A percentile compares a stretch with the other conserved stretches of the same genome.
phyloP scores from a whole-genome alignment of 345 rosid species.

The Salix purpurea region DNA sequence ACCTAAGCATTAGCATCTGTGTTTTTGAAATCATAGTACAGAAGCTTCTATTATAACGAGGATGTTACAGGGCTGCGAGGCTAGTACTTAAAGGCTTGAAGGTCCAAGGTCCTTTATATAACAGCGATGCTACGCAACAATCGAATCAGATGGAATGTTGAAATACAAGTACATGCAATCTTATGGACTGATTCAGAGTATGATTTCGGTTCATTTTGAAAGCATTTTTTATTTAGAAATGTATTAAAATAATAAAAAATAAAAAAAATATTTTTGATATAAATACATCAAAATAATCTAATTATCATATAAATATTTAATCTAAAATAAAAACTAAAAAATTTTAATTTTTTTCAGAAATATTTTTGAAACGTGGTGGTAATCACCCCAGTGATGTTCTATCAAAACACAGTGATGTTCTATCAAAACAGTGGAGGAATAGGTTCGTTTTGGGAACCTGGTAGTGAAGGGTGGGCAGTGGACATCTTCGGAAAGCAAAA shows the following conservation, averaged over 20 bases:
- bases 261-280: too few relatives aligned
- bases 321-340: too few relatives aligned
- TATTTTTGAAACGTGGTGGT: too few relatives aligned
- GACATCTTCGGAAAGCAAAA: background rate
- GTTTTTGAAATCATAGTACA: conserved; percentile 4
- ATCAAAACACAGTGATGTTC: background rate
- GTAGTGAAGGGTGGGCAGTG: background rate
- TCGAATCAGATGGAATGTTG: background rate
- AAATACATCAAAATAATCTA: too few relatives aligned
- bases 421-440: background rate
- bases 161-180: background rate
- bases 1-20: conserved; percentile 10
- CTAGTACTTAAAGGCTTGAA: background rate
- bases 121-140: background rate
- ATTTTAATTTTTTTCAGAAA: too few relatives aligned
- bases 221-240: too few relatives aligned
- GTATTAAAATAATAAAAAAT: too few relatives aligned
- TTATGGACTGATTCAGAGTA: too few relatives aligned
- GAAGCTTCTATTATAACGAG: background rate
- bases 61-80: background rate
- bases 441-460: background rate
- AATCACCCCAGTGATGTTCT: background rate
- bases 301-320: fast-evolving
- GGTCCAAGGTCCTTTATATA: background rate
- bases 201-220: too few relatives aligned